These are phyloP conservation scores for Rhizopus sp. DNA, from an alignment of 371 early-diverging fungal species.

Conservation along the genomic window DNA sequence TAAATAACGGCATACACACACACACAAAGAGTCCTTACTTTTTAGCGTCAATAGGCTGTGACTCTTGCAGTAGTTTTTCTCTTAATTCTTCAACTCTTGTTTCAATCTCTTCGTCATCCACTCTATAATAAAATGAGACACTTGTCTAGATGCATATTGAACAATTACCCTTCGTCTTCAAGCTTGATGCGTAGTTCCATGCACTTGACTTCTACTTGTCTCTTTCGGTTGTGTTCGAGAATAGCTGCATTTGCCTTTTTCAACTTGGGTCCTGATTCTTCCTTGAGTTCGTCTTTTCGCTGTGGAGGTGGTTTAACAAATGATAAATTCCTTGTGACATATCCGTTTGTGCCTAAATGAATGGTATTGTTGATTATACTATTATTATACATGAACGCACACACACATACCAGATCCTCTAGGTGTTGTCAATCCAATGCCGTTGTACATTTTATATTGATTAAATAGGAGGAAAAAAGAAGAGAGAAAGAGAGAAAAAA, in stretches of 20 bases:
- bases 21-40: conserved; percentile 23
- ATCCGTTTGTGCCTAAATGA: conserved; percentile 79
- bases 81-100: conserved; percentile 20
- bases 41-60: conserved; percentile 42
- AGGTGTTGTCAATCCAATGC: conserved; percentile 90
- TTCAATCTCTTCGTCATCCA: conserved; percentile 22
- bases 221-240: conserved; percentile 83
- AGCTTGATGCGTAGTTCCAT: conserved; percentile 75
- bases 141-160: neutral
- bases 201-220: conserved; percentile 86
- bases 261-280: conserved; percentile 45
- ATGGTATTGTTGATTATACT: neutral
- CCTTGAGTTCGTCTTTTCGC: conserved; percentile 29
- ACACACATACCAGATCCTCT: conserved; percentile 80
- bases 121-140: neutral
- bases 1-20: conserved; percentile 2
- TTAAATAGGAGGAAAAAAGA: neutral
- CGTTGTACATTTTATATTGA: conserved; percentile 74
- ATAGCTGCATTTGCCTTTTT: conserved; percentile 79
- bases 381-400: neutral
- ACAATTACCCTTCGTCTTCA: conserved; percentile 75
- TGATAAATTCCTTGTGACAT: conserved; percentile 89
- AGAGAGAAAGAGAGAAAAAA: neutral
- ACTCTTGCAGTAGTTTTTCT: conserved; percentile 51
- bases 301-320: conserved; percentile 54